Conservation (phyloP, 139 green algal genomes). For the Chlorella sp. region DNA sequence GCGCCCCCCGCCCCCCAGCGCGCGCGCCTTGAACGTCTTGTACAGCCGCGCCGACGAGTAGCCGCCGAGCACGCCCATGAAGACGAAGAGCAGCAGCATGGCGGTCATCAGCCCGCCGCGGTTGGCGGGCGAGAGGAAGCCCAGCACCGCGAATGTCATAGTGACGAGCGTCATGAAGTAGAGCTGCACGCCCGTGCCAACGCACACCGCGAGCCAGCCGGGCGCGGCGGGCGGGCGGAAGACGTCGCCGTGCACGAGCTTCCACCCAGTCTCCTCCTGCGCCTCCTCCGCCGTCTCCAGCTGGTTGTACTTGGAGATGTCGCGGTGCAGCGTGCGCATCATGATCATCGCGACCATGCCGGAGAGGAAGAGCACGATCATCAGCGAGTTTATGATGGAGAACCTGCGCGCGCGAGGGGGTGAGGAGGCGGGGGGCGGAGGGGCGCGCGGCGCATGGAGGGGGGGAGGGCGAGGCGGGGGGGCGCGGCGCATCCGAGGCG, state of each 20-base stretch:
- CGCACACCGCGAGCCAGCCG: slow-evolving; percentile 84
- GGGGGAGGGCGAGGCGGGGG: too few species aligned
- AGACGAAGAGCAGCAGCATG: slow-evolving; percentile 96
- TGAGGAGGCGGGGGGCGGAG: too few species aligned
- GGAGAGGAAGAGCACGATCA: slow-evolving; percentile 98
- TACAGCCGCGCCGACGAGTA: slow-evolving; percentile 94
- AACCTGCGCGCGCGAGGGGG: slow-evolving; percentile 87
- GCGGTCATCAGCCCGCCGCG: slow-evolving; percentile 97
- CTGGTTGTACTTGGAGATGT: slow-evolving; percentile 98
- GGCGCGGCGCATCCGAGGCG: too few species aligned
- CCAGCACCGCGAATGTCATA: slow-evolving; percentile 95
- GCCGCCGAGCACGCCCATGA: slow-evolving; percentile 95
- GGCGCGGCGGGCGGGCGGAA: slow-evolving; percentile 82
- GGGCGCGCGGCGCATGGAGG: too few species aligned
- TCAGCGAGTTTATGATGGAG: slow-evolving; percentile 98
- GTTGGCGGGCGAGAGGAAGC: slow-evolving; percentile 98
- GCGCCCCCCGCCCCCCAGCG: not conserved
- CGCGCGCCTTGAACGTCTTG: slow-evolving; percentile 76
- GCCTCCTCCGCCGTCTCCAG: slow-evolving; percentile 92
- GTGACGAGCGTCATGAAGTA: slow-evolving; percentile 92
- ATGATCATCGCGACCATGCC: slow-evolving; percentile 99
- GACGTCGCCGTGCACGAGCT: slow-evolving; percentile 99
- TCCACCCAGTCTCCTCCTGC: slow-evolving; percentile 97
- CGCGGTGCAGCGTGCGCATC: slow-evolving; percentile 91
- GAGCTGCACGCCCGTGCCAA: slow-evolving; percentile 95